A percentile compares a stretch with the other conserved stretches of the same genome.
Conservation (phyloP, 2,329 filamentous ascomycete species). For the Sporothrix humicola region DNA sequence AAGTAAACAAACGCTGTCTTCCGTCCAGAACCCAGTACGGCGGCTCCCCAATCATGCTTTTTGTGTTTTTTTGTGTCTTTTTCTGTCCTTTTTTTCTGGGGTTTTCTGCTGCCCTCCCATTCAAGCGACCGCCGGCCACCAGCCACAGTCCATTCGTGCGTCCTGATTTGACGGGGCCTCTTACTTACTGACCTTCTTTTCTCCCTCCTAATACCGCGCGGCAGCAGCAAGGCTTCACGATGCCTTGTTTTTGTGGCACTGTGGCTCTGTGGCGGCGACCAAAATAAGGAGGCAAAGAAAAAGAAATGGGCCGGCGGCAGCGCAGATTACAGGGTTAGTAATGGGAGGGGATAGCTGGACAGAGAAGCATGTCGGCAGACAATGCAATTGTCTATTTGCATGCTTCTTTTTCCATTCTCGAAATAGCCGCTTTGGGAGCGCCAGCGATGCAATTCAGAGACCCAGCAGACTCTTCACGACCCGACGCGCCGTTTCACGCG, state of each 20-base stretch:
- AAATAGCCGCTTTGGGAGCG: constrained; percentile 4
- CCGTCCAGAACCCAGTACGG: not conserved
- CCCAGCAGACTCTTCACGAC: not conserved
- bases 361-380: not conserved
- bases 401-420: not conserved
- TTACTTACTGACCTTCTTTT: not conserved
- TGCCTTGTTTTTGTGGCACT: not conserved
- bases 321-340: constrained; percentile 1
- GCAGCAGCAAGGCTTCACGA: constrained; percentile 7
- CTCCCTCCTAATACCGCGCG: not conserved
- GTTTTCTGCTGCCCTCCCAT: not conserved
- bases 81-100: too few species aligned
- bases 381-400: not conserved
- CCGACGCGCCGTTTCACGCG: not conserved
- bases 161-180: constrained; percentile 15
- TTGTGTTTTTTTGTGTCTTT: too few species aligned
- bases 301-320: constrained; percentile 5
- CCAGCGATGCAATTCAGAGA: not conserved
- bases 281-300: not conserved
- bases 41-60: not conserved
- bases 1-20: not conserved
- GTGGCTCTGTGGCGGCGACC: not conserved
- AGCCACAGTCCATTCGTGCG: not conserved
- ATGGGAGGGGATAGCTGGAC: not conserved
- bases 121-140: not conserved